These are phyloP conservation scores for Lipomyces sp. DNA, from an alignment of 805 yeast genomes.

Conservation along the genomic window DNA sequence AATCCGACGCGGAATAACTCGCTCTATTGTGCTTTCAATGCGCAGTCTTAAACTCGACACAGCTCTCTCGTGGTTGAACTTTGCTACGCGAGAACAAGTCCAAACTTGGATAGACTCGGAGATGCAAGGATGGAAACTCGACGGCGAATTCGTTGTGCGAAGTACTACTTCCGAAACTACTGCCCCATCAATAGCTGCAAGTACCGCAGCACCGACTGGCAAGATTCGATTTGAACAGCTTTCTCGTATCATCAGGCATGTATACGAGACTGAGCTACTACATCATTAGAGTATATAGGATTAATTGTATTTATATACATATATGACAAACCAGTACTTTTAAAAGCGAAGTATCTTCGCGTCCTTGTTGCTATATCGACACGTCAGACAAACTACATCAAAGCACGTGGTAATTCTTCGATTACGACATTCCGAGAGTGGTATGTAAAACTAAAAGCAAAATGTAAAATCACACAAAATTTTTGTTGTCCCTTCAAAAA, in stretches of 20 bases:
- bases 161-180: constrained; percentile 29
- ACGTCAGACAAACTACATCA: no score
- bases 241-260: constrained; percentile 35
- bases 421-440: no score
- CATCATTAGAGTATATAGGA: no score
- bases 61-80: constrained; percentile 36
- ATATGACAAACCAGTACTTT: no score
- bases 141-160: constrained; percentile 30
- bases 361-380: no score
- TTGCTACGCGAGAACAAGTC: constrained; percentile 31
- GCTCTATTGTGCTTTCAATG: constrained; percentile 34
- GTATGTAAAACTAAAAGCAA: not conserved
- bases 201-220: constrained; percentile 8
- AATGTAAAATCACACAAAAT: not conserved
- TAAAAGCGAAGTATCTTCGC: no score
- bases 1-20: constrained; percentile 35
- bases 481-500: no score
- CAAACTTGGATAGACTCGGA: constrained; percentile 31
- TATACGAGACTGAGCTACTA: constrained; percentile 32
- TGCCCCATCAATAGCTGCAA: constrained; percentile 31
- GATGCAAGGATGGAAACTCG: constrained; percentile 34
- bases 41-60: constrained; percentile 33
- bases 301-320: not conserved
- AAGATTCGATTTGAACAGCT: constrained; percentile 36
- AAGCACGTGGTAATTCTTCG: no score